Conservation (phyloP, 2,329 filamentous ascomycete genomes). For the Hansfordia pulvinata region DNA sequence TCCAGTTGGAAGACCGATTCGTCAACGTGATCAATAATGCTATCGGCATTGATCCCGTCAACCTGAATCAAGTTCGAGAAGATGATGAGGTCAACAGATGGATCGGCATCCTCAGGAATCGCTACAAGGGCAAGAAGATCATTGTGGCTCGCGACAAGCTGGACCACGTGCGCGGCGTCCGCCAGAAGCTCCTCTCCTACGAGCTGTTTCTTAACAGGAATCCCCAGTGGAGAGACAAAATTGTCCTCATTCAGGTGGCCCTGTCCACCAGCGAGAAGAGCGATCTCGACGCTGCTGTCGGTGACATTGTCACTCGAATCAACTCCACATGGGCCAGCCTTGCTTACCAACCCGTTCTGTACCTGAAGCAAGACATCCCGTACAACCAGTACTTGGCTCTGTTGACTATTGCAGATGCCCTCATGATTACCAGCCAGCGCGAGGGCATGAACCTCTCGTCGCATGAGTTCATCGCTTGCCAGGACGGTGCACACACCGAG, state of each 20-base stretch:
- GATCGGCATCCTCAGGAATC: conserved; percentile 67
- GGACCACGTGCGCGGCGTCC: conserved; percentile 80
- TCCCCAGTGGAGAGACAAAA: conserved; percentile 76
- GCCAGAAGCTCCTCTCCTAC: conserved; percentile 84
- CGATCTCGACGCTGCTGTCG: conserved; percentile 77
- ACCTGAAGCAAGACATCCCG: conserved; percentile 87
- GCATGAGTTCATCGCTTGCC: conserved; percentile 87
- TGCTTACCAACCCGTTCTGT: conserved; percentile 84
- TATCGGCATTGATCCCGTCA: conserved; percentile 82
- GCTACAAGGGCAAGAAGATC: conserved; percentile 77
- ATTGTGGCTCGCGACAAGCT: conserved; percentile 93
- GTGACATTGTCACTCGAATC: conserved; percentile 87
- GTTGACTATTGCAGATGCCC: conserved; percentile 73
- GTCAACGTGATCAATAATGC: conserved; percentile 76
- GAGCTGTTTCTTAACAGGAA: conserved; percentile 92
- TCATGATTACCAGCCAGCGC: conserved; percentile 90
- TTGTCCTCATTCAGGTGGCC: conserved; percentile 87
- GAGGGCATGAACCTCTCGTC: conserved; percentile 97
- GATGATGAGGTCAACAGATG: conserved; percentile 63
- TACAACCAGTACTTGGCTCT: conserved; percentile 90
- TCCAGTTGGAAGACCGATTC: conserved; percentile 86
- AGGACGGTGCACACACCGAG: conserved; percentile 60
- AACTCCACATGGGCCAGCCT: conserved; percentile 86
- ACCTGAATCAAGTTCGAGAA: conserved; percentile 56
- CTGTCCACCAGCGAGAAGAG: conserved; percentile 80